Conservation (phyloP, 176 grass and related monocot genomes). For the Cenchrus americanus region DNA sequence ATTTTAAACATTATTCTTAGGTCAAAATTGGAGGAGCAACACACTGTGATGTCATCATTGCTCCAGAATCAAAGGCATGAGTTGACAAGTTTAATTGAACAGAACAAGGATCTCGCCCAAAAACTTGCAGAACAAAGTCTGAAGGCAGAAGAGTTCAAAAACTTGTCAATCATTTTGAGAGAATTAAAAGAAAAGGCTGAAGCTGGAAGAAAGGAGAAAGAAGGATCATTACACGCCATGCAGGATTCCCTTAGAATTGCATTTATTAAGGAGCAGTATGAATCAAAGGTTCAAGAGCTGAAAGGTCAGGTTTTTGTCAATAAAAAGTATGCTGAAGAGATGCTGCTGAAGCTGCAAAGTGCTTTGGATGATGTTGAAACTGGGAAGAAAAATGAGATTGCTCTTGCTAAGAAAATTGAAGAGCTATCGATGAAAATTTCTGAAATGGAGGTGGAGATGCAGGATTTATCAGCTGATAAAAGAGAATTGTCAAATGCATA, state of each 20-base stretch:
- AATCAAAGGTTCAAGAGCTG: constrained; percentile 93
- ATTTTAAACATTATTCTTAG: constrained; percentile 75
- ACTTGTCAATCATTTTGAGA: constrained; percentile 82
- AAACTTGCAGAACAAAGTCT: constrained; percentile 86
- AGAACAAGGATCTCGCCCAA: constrained; percentile 70
- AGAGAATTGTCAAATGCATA: constrained; percentile 83
- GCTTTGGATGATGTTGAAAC: constrained; percentile 91
- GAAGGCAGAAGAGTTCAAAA: constrained; percentile 94
- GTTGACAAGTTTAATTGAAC: constrained; percentile 66
- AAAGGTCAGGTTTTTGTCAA: constrained; percentile 78
- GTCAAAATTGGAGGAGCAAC: constrained; percentile 88
- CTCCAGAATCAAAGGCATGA: constrained; percentile 60
- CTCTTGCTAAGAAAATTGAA: constrained; percentile 88
- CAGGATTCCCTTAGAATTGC: constrained; percentile 96
- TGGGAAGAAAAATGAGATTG: constrained; percentile 87
- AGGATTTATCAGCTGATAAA: constrained; percentile 72
- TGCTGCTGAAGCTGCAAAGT: constrained; percentile 93
- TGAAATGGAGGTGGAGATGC: constrained; percentile 81
- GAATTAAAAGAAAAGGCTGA: constrained; percentile 91
- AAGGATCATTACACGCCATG: constrained; percentile 67
- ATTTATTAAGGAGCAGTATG: constrained; percentile 98
- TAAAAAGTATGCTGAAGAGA: constrained; percentile 97
- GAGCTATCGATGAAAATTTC: constrained; percentile 83
- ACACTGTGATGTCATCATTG: constrained; percentile 52
- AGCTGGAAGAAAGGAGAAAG: constrained; percentile 77